phyloP scores from a whole-genome alignment of 441 rosid genomes.

The Erysimum pusillum region DNA sequence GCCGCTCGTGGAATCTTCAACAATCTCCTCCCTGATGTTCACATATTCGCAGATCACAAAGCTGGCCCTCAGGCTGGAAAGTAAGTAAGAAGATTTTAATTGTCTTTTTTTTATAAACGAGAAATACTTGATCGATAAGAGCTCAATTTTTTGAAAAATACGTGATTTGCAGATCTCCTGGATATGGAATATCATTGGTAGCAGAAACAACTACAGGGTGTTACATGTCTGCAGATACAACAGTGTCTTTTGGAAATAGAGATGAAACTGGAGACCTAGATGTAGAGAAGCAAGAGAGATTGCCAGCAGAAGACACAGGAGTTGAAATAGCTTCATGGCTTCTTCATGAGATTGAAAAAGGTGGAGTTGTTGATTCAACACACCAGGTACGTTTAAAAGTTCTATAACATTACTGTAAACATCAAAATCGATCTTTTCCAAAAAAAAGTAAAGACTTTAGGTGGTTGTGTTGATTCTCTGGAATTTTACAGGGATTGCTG shows the following conservation, averaged over 20 bases:
- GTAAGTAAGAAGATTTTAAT: constrained; percentile 67
- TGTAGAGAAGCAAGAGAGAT: constrained; percentile 66
- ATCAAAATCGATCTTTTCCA: background rate
- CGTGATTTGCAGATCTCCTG: constrained; percentile 76
- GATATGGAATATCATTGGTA: constrained; percentile 88
- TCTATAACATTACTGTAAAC: background rate
- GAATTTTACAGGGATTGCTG: constrained; percentile 67
- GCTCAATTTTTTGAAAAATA: background rate
- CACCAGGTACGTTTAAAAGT: constrained; percentile 68
- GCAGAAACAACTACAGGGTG: constrained; percentile 93
- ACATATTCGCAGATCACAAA: constrained; percentile 74
- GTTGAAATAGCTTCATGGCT: constrained; percentile 79
- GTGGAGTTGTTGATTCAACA: constrained; percentile 92
- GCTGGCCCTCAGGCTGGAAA: constrained; percentile 82
- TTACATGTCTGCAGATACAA: constrained; percentile 77
- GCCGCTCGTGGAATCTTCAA: constrained; percentile 93
- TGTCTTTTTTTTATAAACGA: background rate
- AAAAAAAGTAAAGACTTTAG: constrained; percentile 19
- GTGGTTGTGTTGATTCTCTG: background rate
- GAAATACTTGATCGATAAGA: constrained; percentile 9
- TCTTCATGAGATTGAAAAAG: constrained; percentile 86
- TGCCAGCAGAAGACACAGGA: constrained; percentile 78
- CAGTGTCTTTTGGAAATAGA: constrained; percentile 59
- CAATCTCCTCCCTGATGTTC: constrained; percentile 87
- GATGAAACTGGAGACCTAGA: constrained; percentile 65